Conservation (phyloP, 805 yeast species). For the Starmerella potacharoeniae region DNA sequence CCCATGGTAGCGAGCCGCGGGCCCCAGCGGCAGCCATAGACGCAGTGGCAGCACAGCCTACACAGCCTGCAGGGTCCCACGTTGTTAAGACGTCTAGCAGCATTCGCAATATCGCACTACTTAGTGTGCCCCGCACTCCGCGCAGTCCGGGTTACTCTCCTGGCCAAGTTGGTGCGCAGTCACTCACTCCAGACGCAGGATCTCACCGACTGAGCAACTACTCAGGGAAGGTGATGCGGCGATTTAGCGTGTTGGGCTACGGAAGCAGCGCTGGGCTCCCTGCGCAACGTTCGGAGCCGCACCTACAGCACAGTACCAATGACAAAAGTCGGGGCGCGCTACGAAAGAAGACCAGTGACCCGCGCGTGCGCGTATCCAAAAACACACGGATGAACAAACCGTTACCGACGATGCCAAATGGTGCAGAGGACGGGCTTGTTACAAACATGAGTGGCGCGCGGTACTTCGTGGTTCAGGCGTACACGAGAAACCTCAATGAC, state of each 20-base stretch:
- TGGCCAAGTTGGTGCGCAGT: neutral
- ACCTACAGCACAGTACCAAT: neutral
- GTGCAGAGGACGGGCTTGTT: conserved; percentile 17
- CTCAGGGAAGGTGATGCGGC: neutral
- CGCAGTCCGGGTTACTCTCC: conserved; percentile 16
- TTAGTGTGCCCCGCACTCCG: conserved; percentile 10
- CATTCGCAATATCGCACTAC: conserved; percentile 9
- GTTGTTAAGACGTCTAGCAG: neutral
- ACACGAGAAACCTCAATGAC: conserved; percentile 70
- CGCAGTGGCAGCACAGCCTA: neutral
- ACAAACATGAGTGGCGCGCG: conserved; percentile 17
- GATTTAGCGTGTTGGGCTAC: neutral
- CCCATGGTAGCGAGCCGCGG: neutral
- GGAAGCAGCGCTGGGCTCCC: neutral
- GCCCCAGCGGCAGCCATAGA: neutral
- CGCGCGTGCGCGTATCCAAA: neutral
- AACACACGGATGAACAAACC: conserved; percentile 18
- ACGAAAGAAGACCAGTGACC: neutral
- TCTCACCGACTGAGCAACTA: neutral
- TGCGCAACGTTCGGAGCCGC: neutral
- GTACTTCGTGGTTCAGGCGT: conserved; percentile 58
- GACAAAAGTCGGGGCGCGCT: neutral
- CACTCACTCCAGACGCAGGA: neutral
- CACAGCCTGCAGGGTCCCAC: neutral
- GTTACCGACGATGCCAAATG: conserved; percentile 17